phyloP scores from a whole-genome alignment of 805 yeast species.

The Wickerhamiella qilinensis region DNA sequence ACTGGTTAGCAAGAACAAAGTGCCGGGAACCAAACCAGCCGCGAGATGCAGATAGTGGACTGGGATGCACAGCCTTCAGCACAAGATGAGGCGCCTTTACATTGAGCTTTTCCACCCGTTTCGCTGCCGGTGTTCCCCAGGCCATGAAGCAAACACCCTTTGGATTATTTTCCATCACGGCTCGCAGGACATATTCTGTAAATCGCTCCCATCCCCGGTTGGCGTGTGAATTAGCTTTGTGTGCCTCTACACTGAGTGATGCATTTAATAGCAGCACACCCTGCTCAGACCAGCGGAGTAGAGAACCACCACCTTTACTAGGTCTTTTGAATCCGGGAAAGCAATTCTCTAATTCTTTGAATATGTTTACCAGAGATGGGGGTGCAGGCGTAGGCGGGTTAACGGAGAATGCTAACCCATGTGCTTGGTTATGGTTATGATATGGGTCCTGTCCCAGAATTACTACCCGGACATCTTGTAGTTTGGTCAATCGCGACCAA shows the following conservation, averaged over 20 bases:
- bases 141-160: constrained; percentile 62
- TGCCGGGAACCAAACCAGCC: constrained; percentile 72
- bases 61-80: constrained; percentile 75
- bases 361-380: constrained; percentile 74
- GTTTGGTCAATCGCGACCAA: constrained; percentile 79
- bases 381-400: constrained; percentile 75
- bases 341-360: constrained; percentile 50
- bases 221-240: constrained; percentile 84
- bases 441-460: constrained; percentile 95
- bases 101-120: constrained; percentile 31
- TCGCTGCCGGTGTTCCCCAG: constrained; percentile 67
- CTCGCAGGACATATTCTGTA: constrained; percentile 55
- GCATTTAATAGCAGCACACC: constrained; percentile 85
- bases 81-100: constrained; percentile 27
- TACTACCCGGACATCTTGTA: constrained; percentile 55
- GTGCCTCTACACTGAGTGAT: constrained; percentile 80
- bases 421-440: constrained; percentile 86
- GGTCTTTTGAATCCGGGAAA: constrained; percentile 59
- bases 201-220: constrained; percentile 84
- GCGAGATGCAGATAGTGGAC: constrained; percentile 79
- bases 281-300: constrained; percentile 69
- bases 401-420: constrained; percentile 90
- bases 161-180: constrained; percentile 24
- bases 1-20: constrained; percentile 58
- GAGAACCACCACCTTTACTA: constrained; percentile 37